Conservation (phyloP, 2,329 filamentous ascomycete genomes). For the Arachnomyces sp. region DNA sequence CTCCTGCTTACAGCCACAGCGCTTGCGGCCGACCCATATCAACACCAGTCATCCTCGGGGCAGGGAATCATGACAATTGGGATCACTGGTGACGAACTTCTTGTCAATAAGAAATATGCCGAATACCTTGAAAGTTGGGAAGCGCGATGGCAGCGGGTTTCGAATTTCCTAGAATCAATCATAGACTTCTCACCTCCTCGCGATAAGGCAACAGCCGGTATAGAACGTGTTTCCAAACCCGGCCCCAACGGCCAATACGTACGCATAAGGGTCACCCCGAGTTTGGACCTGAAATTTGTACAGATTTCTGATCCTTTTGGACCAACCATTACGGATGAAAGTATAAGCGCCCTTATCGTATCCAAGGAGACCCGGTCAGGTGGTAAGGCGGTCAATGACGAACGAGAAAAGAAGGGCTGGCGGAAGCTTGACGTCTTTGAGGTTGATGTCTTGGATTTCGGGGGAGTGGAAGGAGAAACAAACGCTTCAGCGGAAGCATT, state of each 20-base stretch:
- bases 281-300: slow-evolving; percentile 65
- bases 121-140: slow-evolving; percentile 76
- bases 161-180: slow-evolving; percentile 60
- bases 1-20: slow-evolving; percentile 83
- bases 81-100: slow-evolving; percentile 77
- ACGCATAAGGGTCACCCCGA: slow-evolving; percentile 14
- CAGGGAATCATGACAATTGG: slow-evolving; percentile 61
- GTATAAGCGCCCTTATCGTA: slow-evolving; percentile 72
- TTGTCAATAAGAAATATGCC: slow-evolving; percentile 82
- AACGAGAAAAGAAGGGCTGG: slow-evolving; percentile 69
- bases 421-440: slow-evolving; percentile 68
- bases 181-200: slow-evolving; percentile 49
- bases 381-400: slow-evolving; percentile 78
- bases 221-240: slow-evolving; percentile 26
- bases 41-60: slow-evolving; percentile 24
- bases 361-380: slow-evolving; percentile 81
- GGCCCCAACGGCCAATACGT: slow-evolving; percentile 34
- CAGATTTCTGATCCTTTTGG: slow-evolving; percentile 83
- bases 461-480: slow-evolving; percentile 42
- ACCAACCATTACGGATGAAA: slow-evolving; percentile 75
- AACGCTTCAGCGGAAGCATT: slow-evolving; percentile 51
- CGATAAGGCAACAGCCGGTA: slow-evolving; percentile 23
- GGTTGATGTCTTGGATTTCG: slow-evolving; percentile 74
- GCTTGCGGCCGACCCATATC: slow-evolving; percentile 55
- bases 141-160: slow-evolving; percentile 58